Percentiles rank a stretch among this genome's conserved stretches.
phyloP scores from a whole-genome alignment of 1,139 yeast species.

The Saccharomyces hybrid region DNA sequence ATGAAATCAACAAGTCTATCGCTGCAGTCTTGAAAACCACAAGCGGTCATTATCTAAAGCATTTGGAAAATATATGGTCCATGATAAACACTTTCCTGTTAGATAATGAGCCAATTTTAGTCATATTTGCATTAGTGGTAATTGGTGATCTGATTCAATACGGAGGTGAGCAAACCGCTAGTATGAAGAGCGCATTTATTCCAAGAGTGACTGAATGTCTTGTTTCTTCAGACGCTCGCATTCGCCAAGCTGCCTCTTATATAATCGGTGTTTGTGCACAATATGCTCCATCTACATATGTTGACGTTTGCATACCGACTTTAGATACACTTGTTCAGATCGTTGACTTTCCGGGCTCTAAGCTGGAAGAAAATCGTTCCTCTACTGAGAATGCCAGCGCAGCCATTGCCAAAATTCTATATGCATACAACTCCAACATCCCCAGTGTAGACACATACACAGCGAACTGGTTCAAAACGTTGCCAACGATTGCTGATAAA shows the following conservation, averaged over 20 bases:
- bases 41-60: conserved; percentile 51
- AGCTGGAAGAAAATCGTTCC: conserved; percentile 70
- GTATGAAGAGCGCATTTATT: conserved; percentile 58
- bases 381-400: conserved; percentile 85
- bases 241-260: conserved; percentile 84
- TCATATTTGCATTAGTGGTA: conserved; percentile 73
- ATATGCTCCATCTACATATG: conserved; percentile 58
- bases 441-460: conserved; percentile 59
- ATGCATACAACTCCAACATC: conserved; percentile 47
- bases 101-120: conserved; percentile 61
- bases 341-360: conserved; percentile 75
- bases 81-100: conserved; percentile 48
- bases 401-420: conserved; percentile 76
- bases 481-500: conserved; percentile 78
- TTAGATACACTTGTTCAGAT: conserved; percentile 69
- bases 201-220: conserved; percentile 58
- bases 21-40: conserved; percentile 63
- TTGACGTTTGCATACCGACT: conserved; percentile 57
- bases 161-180: conserved; percentile 61
- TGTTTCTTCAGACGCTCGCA: conserved; percentile 58
- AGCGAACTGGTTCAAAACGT: conserved; percentile 71
- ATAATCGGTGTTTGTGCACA: conserved; percentile 85
- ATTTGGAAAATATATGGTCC: conserved; percentile 54
- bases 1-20: conserved; percentile 74
- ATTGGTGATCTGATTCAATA: conserved; percentile 75